Evolutionary conservation across 1,139 yeast species (phyloP), one percentile per base, ranked within the genome.

Genomic region (Candida tropicalis): DNA sequence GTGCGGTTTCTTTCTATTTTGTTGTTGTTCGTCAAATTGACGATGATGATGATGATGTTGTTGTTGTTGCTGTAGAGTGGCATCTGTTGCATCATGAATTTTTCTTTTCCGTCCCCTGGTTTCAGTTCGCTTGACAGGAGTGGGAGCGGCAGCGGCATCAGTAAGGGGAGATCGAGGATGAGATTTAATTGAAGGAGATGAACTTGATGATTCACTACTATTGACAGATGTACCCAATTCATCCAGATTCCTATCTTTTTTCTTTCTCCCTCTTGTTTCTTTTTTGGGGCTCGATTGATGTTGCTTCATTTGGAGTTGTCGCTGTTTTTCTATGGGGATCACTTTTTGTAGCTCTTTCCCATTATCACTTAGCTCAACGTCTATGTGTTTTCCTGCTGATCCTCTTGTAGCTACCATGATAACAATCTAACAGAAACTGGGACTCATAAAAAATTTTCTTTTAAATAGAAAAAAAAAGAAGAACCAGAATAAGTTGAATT

Each of bases 321-420:
- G 35, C 37, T 45, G 47, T 20, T 27, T 34, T 9, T 25, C 15
- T 5, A 42, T 48, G 4, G 50, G 47, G 18, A 41, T 34, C 13
- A 46, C 48, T 28, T 46, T 39, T 18, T 47, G 43, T 7, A 45
- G 34, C 13, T 38, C 37, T 42, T 49, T 50, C 18, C 52, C 54
- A 20, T 50, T 50, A 24, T 41, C 40, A 28, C 48, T 42, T 28
- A 50, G 40, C 35, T 50, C 54, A 26, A 50, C 45, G 26, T 40
- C 40, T 5, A 25, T 29, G 3, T 32, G 43, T 16, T 31, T 29
- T 17, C 38, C 38, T 23, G 44, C 42, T 5, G 52, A 47, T 37
- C 52, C 45, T 27, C 54, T 47, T 9, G 54, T 50, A 22, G 45
- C 40, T 17, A 50, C 54, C 54, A 50, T 49, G 26, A 10, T 15